Percentiles rank a stretch among this genome's conserved stretches.
These are phyloP conservation scores for Galerina marginata DNA, from an alignment of 768 basidiomycete species.

Conservation along the genomic window DNA sequence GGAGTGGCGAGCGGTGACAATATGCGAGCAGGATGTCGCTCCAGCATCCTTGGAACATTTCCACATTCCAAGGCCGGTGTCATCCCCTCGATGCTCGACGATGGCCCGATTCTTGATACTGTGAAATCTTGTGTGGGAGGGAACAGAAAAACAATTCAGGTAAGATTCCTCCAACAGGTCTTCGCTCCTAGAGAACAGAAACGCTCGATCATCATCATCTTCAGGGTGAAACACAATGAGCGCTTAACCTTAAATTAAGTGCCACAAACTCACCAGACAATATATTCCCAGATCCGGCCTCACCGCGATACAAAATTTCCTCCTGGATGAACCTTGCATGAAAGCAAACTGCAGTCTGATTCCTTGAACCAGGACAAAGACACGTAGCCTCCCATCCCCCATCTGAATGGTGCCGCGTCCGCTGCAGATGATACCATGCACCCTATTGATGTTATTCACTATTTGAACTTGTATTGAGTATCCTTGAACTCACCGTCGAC, in stretches of 20 bases:
- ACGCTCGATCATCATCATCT: constrained; percentile 7
- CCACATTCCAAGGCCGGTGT: constrained; percentile 15
- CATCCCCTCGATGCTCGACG: constrained; percentile 16
- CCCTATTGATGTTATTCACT: not conserved
- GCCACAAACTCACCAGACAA: not conserved
- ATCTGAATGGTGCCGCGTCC: not conserved
- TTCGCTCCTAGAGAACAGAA: constrained; percentile 11
- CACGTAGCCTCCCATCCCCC: not conserved
- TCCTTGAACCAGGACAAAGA: not conserved
- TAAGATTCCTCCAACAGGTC: not conserved
- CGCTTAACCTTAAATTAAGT: not conserved
- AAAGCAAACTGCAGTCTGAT: not conserved
- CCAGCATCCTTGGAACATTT: constrained; percentile 15
- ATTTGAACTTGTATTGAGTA: not conserved
- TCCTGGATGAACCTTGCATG: not conserved
- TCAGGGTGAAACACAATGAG: not conserved
- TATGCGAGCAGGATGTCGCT: constrained; percentile 13
- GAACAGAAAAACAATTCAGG: constrained; percentile 13
- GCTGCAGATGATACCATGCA: constrained; percentile 17
- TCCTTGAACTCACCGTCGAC: constrained; percentile 3
- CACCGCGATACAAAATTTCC: not conserved
- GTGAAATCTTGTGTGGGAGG: constrained; percentile 1
- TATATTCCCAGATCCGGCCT: not conserved
- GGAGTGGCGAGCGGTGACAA: constrained; percentile 6
- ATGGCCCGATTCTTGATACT: constrained; percentile 19